Evolutionary conservation across 75 land plant genomes (phyloP).

Genomic region (Ceratopteris richardii): DNA sequence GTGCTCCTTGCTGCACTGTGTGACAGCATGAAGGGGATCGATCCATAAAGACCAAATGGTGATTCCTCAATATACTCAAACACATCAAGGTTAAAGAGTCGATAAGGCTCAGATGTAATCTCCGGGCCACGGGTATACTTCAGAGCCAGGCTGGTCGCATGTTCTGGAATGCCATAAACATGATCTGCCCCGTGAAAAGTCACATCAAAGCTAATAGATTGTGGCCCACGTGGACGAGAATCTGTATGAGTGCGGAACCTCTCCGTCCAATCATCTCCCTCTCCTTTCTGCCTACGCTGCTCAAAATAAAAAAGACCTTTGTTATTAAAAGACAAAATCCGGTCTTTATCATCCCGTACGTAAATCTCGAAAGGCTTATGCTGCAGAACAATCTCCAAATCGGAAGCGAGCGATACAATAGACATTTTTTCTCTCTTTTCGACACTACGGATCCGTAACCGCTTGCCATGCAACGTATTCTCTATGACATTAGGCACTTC

Average conservation of each 20-base stretch:
- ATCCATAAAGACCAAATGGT: constrained; percentile 91
- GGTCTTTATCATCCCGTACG: constrained; percentile 27
- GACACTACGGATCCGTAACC: constrained; percentile 51
- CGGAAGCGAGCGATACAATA: constrained; percentile 48
- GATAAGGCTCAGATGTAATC: constrained; percentile 83
- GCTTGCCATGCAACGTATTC: constrained; percentile 37
- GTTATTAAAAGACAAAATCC: constrained; percentile 63
- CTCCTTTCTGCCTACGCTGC: constrained; percentile 55
- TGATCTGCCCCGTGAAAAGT: constrained; percentile 81
- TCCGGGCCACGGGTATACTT: constrained; percentile 79
- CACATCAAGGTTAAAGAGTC: constrained; percentile 88
- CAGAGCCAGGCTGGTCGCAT: constrained; percentile 66
- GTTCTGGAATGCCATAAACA: constrained; percentile 96
- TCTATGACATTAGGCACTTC: constrained; percentile 75
- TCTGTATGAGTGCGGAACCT: constrained; percentile 68
- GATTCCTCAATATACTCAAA: constrained; percentile 90
- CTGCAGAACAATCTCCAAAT: constrained; percentile 54
- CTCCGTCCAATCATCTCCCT: constrained; percentile 79
- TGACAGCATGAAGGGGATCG: constrained; percentile 87
- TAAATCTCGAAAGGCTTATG: constrained; percentile 77
- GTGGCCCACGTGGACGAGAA: constrained; percentile 83
- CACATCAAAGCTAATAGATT: constrained; percentile 84
- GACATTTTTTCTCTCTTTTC: constrained; percentile 18
- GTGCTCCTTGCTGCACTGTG: constrained; percentile 47
- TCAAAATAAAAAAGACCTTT: constrained; percentile 91